Conservation (phyloP, 768 basidiomycete genomes). For the Pleurotus cornucopiae region DNA sequence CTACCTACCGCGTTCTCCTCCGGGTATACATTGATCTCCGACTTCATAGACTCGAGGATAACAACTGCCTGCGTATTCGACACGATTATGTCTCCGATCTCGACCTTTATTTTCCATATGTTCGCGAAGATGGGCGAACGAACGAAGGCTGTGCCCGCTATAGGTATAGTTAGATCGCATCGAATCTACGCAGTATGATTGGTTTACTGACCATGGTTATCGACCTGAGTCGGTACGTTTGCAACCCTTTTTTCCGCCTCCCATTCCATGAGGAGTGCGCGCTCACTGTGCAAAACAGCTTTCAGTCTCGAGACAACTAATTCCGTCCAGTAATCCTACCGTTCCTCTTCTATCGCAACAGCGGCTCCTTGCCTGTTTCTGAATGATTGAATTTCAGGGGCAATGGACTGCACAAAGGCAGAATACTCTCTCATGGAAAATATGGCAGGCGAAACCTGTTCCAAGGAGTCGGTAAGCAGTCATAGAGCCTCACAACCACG, state of each 20-base stretch:
- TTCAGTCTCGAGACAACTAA: too few species aligned
- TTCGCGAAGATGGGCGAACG: constrained; percentile 37
- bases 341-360: constrained; percentile 32
- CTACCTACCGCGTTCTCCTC: constrained; percentile 43
- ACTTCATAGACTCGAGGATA: constrained; percentile 66
- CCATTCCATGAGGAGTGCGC: constrained; percentile 39
- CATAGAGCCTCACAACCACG: not conserved
- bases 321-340: constrained; percentile 21
- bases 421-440: constrained; percentile 54
- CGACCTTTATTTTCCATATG: constrained; percentile 47
- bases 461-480: constrained; percentile 1
- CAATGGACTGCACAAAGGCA: constrained; percentile 34
- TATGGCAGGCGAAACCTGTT: constrained; percentile 41
- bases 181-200: too few species aligned
- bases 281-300: constrained; percentile 28
- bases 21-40: constrained; percentile 46
- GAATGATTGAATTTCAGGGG: constrained; percentile 37
- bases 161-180: not conserved
- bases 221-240: too few species aligned
- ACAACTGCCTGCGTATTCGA: constrained; percentile 39
- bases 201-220: too few species aligned
- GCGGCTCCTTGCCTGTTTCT: constrained; percentile 32
- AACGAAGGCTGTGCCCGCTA: constrained; percentile 12
- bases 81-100: constrained; percentile 35
- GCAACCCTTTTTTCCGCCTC: constrained; percentile 20